phyloP scores from a whole-genome alignment of 345 rosid genomes.

The Salix brachista region DNA sequence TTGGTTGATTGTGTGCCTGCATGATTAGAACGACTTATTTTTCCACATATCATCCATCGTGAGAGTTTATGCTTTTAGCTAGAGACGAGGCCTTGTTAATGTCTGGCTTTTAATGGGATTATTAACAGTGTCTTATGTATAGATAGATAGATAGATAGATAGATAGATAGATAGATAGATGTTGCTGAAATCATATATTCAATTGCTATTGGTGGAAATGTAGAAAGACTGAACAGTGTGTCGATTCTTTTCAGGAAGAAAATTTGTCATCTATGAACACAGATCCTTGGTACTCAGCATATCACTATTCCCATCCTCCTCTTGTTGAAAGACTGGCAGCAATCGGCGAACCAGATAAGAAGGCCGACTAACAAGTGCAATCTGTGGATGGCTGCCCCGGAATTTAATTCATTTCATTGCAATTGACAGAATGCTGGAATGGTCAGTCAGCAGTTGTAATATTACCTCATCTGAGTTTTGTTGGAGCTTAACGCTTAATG shows the following conservation, averaged over 20 bases:
- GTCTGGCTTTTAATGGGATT: no score
- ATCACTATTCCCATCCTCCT: conserved; percentile 97
- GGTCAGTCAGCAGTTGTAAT: background rate
- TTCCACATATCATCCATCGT: no score
- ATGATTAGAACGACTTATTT: no score
- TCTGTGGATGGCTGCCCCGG: background rate
- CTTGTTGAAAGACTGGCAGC: conserved; percentile 91
- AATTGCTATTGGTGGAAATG: background rate
- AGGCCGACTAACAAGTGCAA: conserved; percentile 49
- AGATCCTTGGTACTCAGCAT: conserved; percentile 95
- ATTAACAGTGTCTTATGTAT: no score
- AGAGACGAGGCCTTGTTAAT: no score
- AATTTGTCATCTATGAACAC: conserved; percentile 95
- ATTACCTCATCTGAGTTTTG: conserved; percentile 14
- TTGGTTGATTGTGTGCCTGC: no score
- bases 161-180: no score
- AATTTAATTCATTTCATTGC: conserved; percentile 17
- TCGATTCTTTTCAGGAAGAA: conserved; percentile 64
- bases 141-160: no score
- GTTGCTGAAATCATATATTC: no score
- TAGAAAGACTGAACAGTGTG: background rate
- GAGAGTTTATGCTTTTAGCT: no score
- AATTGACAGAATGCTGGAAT: background rate
- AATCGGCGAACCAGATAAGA: conserved; percentile 63
- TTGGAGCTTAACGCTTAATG: background rate